Conservation (phyloP, 495 filamentous ascomycete species). For the Friedmanniomyces simplex region DNA sequence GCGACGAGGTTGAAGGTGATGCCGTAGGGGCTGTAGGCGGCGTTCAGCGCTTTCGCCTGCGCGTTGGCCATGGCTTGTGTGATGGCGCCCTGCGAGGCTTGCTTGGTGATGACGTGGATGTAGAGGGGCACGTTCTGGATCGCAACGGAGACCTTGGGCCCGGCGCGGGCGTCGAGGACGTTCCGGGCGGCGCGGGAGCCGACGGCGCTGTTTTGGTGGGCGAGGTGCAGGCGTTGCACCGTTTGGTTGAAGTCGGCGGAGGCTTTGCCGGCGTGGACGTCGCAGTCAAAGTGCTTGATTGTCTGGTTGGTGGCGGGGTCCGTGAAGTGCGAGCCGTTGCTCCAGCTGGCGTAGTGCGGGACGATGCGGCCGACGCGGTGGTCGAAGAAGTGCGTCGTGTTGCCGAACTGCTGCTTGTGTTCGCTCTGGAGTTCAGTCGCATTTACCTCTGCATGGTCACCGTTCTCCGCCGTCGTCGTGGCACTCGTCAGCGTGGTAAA, state of each 20-base stretch:
- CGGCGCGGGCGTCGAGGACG: not conserved
- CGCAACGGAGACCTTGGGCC: not conserved
- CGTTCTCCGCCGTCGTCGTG: not conserved
- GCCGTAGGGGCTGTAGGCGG: slow-evolving; percentile 39
- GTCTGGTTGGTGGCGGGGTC: slow-evolving; percentile 5
- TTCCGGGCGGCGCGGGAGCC: slow-evolving; percentile 13
- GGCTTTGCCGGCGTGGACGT: slow-evolving; percentile 23
- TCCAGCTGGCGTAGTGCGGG: slow-evolving; percentile 1
- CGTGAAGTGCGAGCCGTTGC: slow-evolving; percentile 14
- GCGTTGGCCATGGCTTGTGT: slow-evolving; percentile 33
- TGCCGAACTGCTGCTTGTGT: not conserved
- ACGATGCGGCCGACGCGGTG: not conserved
- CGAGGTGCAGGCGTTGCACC: slow-evolving; percentile 20
- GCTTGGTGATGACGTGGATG: slow-evolving; percentile 52
- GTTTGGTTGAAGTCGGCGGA: slow-evolving; percentile 24
- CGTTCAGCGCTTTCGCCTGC: slow-evolving; percentile 42
- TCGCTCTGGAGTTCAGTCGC: not conserved
- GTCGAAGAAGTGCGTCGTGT: slow-evolving; percentile 2
- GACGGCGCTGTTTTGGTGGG: slow-evolving; percentile 15
- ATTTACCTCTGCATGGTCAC: not conserved
- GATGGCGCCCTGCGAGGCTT: slow-evolving; percentile 40
- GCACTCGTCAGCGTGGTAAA: not conserved
- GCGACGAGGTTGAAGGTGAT: slow-evolving; percentile 44
- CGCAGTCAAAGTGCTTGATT: slow-evolving; percentile 32
- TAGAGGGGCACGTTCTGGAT: slow-evolving; percentile 40